Evolutionary conservation across 2,329 filamentous ascomycete genomes (phyloP).

Genomic region (Ophiostoma perfectum): DNA sequence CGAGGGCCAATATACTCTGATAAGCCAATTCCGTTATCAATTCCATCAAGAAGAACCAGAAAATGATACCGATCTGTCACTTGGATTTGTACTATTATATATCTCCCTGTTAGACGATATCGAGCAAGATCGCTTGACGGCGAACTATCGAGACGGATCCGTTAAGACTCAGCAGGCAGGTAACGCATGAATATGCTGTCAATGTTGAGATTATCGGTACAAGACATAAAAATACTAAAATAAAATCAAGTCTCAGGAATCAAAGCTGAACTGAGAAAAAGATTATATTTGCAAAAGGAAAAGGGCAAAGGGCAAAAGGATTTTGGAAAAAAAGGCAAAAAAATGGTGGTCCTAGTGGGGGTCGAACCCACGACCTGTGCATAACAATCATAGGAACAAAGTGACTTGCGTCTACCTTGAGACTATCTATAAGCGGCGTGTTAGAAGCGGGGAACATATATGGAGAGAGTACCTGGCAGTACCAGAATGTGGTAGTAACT

Average conservation of each 20-base stretch:
- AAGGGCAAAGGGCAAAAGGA: not conserved
- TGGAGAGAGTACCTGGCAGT: not conserved
- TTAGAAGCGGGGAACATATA: conserved; percentile 21
- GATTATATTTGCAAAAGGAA: not conserved
- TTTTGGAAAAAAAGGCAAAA: conserved; percentile 18
- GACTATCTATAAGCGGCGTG: conserved; percentile 25
- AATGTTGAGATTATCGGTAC: too few relatives aligned
- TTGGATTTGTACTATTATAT: too few relatives aligned
- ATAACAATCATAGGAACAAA: conserved; percentile 28
- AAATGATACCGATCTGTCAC: too few relatives aligned
- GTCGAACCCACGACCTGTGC: conserved; percentile 30
- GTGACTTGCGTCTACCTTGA: conserved; percentile 22
- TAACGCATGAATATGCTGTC: too few relatives aligned
- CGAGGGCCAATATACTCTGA: too few relatives aligned
- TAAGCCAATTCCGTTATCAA: too few relatives aligned
- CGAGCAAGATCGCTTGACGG: too few relatives aligned
- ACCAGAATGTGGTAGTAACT: conserved; percentile 17
- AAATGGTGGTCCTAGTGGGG: conserved; percentile 28
- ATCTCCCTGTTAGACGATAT: too few relatives aligned
- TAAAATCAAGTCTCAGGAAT: not conserved
- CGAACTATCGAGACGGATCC: too few relatives aligned
- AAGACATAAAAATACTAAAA: not conserved
- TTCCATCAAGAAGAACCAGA: too few relatives aligned
- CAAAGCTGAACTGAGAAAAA: not conserved
- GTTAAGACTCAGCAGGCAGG: too few relatives aligned